Evolutionary conservation across 1,284 basidiomycete species (phyloP), one percentile per base, ranked within the genome.

Genomic region (Sporisorium graminicola): DNA sequence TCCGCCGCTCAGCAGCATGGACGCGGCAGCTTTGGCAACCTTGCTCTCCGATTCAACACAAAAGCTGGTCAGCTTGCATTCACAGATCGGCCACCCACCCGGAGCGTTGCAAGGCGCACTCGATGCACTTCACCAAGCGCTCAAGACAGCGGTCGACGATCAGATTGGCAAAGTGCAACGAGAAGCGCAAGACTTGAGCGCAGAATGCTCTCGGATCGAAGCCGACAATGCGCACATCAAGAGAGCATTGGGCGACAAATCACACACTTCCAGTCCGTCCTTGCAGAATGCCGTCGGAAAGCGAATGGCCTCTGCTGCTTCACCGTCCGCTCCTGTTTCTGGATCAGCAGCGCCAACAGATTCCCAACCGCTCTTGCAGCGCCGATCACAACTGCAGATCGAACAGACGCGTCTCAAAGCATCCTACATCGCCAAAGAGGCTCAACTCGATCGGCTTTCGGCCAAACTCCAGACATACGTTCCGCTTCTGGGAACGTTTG

Each of bases 111-210:
- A 79, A 61, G 62, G 62, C 14, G 77, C 82, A 1, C 74, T 82
- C 53, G 76, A 76, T 5, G 69, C 76, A 1, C 78, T 83, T 12
- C 78, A 78, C n/a, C 64, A 77, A 13, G 77, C 82, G 3, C 69
- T 85, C 18, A 76, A 80, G 55, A 68, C 74, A 26, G 82, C 83
- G 0, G 78, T 83, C 26, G 76, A 82, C 37, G 77, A 75, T n/a
- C 78, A 85, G 72, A 71, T 85, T 26, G 70, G 61, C 26, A 63
- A 61, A 13, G 81, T 80, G n/a, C 63, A 79, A 37, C 61, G 61
- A 20, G 77, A 81, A 40, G 81, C 82, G 9, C 65, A 73, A 5
- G 64, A 71, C 18, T 74, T 80, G 18, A 67, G 65, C 37, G 57
- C 58, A 22, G 61, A 79, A 56, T 79, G 81, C 54, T 54, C 58